Evolutionary conservation across 257 asterid genomes (phyloP).

Genomic region (Leonotis leonurus): DNA sequence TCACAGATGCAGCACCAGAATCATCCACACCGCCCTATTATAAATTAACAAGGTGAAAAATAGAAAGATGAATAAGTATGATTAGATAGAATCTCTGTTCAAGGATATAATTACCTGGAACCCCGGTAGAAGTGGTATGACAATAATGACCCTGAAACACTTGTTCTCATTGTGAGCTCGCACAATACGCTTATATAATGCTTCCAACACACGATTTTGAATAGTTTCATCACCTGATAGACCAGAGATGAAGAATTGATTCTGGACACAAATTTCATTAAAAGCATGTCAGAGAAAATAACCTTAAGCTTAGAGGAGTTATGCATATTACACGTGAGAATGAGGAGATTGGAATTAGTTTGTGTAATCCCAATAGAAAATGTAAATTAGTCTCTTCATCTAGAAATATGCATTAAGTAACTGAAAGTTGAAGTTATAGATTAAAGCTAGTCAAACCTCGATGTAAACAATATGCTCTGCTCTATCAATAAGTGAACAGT

Average conservation of each 20-base stretch:
- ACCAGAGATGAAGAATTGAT: constrained; percentile 97
- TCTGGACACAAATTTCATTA: constrained; percentile 43
- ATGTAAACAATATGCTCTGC: constrained; percentile 86
- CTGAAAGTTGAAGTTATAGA: neutral
- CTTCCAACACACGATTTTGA: constrained; percentile 78
- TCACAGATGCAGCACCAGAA: constrained; percentile 96
- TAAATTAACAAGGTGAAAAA: constrained; percentile 18
- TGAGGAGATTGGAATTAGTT: neutral
- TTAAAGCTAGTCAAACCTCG: constrained; percentile 45
- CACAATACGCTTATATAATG: constrained; percentile 65
- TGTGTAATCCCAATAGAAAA: neutral
- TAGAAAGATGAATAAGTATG: constrained; percentile 6
- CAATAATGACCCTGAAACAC: constrained; percentile 84
- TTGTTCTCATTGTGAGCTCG: constrained; percentile 80
- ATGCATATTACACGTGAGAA: neutral
- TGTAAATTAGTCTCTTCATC: neutral
- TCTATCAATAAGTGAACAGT: constrained; percentile 85
- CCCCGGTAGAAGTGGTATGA: constrained; percentile 95
- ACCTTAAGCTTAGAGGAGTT: neutral
- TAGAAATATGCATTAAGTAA: neutral
- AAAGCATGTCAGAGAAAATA: constrained; percentile 27
- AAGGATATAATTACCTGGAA: constrained; percentile 65
- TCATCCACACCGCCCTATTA: constrained; percentile 94
- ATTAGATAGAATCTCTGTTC: neutral
- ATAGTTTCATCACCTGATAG: constrained; percentile 83